Conservation (phyloP, 306 rosid species). For the Pterocarpus santalinus region DNA sequence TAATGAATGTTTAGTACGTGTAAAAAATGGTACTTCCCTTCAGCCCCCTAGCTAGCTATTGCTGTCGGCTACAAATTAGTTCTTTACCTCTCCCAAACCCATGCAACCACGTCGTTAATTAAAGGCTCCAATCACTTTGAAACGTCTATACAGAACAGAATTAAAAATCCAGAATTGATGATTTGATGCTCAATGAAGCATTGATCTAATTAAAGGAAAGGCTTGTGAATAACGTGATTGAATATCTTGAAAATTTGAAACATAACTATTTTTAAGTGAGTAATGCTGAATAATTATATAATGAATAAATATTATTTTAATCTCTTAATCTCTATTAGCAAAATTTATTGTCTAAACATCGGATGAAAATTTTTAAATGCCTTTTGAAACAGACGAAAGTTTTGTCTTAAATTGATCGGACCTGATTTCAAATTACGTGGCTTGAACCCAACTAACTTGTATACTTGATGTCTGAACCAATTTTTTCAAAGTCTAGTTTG, state of each 20-base stretch:
- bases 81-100: constrained; percentile 38
- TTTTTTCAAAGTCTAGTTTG: background rate
- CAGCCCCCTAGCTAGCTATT: no score
- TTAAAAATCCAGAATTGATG: no score
- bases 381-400: background rate
- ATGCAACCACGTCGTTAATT: constrained; percentile 40
- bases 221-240: no score
- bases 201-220: no score
- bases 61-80: constrained; percentile 23
- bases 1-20: constrained; percentile 46
- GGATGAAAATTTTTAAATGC: background rate
- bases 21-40: background rate
- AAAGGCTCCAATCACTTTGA: constrained; percentile 18
- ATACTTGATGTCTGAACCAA: background rate
- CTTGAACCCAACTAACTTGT: background rate
- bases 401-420: background rate
- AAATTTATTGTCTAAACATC: background rate
- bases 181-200: no score
- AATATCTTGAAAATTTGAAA: no score
- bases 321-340: background rate
- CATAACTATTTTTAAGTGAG: no score
- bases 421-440: background rate
- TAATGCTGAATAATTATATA: no score
- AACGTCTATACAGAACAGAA: background rate
- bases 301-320: no score